Base-by-base conservation (phyloP, 1,284 basidiomycete species). In the Malassezia cuniculi region DNA sequence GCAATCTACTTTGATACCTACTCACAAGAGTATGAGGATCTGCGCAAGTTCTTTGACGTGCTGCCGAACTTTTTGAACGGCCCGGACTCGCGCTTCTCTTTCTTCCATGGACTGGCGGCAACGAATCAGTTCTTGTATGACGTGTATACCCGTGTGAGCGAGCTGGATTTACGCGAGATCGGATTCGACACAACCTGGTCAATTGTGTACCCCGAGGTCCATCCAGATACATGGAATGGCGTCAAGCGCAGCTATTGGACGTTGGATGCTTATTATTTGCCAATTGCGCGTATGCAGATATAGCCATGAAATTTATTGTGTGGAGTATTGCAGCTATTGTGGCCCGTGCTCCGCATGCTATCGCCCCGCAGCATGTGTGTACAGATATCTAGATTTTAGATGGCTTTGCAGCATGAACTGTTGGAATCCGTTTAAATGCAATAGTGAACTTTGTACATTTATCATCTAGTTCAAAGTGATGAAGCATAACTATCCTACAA, bases 41-140 rank as follows among this genome's bases (percentile, higher is more conserved):
- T 95, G 25, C 78, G 77, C 53, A 69, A 71, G 15, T 93, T 95
- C 70, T 95, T 97, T 67, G 78, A 80, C 44, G 71, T 76, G 34
- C 68, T 94, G 1, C 85, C 85, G 1, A 76, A 82, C 59, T 71
- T 95, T 1, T 72, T 95, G n/a, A 74, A 76, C 17, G 79, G 81
- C 1, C 76, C 80, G 6, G 72, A 79, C 3, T 79, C 83, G 14
- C 72, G 78, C 14, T 66, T 65, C 66, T 82, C 85, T 42, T 97
- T 95, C 71, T 97, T 95, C 75, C 86, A 97, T 64, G 90, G 90
- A 4, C 74, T 97, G 1, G 93, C 85, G 12, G 90, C 86, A 16
- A 95, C 87, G 7, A 89, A 87, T 85, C 61, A 48, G 71, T 71
- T 47, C 27, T 46, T 59, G 60, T 93, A 94, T 69, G 85, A 93